Base-by-base conservation (phyloP, 1,284 basidiomycete species). In the Irpex sp. region DNA sequence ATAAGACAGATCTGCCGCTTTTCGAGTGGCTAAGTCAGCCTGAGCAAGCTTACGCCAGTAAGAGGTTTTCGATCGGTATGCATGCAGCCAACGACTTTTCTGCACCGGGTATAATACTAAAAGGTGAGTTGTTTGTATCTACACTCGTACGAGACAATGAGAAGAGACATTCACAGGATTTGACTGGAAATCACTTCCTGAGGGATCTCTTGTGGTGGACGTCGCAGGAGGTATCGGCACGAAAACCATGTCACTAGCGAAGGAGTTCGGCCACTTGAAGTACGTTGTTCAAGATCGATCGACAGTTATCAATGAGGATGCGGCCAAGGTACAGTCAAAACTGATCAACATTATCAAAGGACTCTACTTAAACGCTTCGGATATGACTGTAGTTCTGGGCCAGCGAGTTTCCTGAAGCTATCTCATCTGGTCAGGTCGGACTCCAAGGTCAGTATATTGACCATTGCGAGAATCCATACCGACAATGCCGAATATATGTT, bases 141-240 rank as follows among this genome's bases (percentile, higher is more conserved):
- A 3, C 11, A 2, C 15, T 44, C 40, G 8, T 44, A 44, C 15
- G 40, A 9, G 40, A 11, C 40, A 15, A 44, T 2, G 8, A 15
- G 15, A 44, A 44, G 8, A 15, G 40, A 11, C 15, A 3, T 44
- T 44, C 40, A 44, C 40, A 68, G 67, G 63, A 11, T 67, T 62
- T 59, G 60, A 67, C 62, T 68, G 66, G 64, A 54, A 52, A 40
- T 37, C 52, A 6, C 52, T 67, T 9, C 57, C 64, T 11, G 31
- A 62, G 36, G 64, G 52, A 36, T 47, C 61, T 19, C 52, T 70
- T 54, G 55, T 65, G 7, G 68, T 71, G 21, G 71, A 73, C 60
- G 68, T 73, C 6, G 71, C 69, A 0, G 71, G 67, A 5, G 67
- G 68, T 11, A 66, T 71, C 26, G 71, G 71, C 13, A 65, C 68